Conservation (phyloP, 73 alveolate species). For the Tetrahymena elliotti region DNA sequence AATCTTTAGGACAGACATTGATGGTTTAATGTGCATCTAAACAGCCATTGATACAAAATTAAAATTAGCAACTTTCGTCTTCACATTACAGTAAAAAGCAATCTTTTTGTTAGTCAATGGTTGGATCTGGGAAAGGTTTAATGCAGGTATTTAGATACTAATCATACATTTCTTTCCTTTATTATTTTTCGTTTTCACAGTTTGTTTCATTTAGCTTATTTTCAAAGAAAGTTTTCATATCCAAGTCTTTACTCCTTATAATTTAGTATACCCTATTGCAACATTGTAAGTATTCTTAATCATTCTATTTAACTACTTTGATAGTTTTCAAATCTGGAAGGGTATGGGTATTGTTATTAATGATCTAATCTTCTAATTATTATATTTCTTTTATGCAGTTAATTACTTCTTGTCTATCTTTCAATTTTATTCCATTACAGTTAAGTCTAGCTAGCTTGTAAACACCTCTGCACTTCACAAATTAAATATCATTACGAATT, state of each 20-base stretch:
- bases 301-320: neutral
- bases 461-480: neutral
- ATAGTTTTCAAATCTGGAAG: neutral
- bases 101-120: neutral
- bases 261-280: neutral
- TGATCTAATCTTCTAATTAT: neutral
- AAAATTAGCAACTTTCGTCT: neutral
- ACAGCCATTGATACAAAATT: neutral
- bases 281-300: neutral
- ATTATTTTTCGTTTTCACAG: neutral
- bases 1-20: neutral
- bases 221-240: neutral
- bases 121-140: neutral
- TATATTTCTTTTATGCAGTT: neutral
- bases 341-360: no score
- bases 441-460: neutral
- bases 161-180: neutral
- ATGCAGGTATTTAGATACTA: neutral
- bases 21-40: neutral
- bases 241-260: neutral
- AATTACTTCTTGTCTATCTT: neutral
- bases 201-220: neutral
- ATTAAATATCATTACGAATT: neutral
- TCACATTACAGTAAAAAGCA: neutral
- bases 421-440: neutral